Evolutionary conservation across 768 basidiomycete species (phyloP), one percentile per base, ranked within the genome.

Genomic region (Suillus occidentalis): DNA sequence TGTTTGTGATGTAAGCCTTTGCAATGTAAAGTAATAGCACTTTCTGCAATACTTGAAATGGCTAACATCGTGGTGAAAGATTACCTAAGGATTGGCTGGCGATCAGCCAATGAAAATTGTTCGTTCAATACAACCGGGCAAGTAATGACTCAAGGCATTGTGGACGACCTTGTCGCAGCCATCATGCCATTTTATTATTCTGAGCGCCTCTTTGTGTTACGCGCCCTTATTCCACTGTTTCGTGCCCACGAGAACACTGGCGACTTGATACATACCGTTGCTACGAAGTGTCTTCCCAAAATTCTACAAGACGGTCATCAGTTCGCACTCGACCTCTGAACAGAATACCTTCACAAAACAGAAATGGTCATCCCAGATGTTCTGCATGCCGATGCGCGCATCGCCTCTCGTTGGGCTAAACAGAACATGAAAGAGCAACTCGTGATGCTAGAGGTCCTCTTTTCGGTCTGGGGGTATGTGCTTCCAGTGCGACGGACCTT

Each of bases 131-230:
- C 28, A 28, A 3, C n/a, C n/a, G 3, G 3, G 3, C 28, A 28
- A 28, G 3, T 3, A 28, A 28, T 3, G n/a, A n/a, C n/a, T n/a
- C n/a, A 76, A 70, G 74, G 68, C 28, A 57, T 77, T 5, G 66
- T 82, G 12, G 83, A 85, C 39, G 87, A 89, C 67, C 79, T 91
- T 18, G 75, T 93, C 36, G 85, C 87, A 62, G 85, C 86, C 34
- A 87, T 97, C 69, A 90, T 89, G 0, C 85, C 88, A 7, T 95
- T 93, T 83, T 92, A 92, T 75, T 87, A 87, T 67, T 87, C 89
- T 6, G 95, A 98, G 74, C 84, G 90, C 14, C 83, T 96, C 20
- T 87, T 84, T 69, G 74, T 89, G 53, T 79, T 90, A 16, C 88
- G 91, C 49, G 78, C 87, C 37, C 84, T 94, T 61, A 85, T 91